A percentile compares a stretch with the other conserved stretches of the same genome.
phyloP scores from a whole-genome alignment of 495 filamentous ascomycete species.

The Trichoderma reesei region DNA sequence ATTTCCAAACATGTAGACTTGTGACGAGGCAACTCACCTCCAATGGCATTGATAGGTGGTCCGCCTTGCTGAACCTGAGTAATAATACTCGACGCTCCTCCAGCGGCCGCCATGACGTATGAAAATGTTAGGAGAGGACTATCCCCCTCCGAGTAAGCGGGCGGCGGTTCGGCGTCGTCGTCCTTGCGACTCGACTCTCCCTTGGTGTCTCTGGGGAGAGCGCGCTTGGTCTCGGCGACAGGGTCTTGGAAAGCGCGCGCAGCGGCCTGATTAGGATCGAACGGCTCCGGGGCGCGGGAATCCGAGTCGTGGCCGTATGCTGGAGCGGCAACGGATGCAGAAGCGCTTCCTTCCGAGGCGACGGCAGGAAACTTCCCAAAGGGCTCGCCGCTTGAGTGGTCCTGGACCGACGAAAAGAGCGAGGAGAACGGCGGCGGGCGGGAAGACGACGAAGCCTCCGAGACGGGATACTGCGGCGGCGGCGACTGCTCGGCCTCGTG shows the following conservation, averaged over 20 bases:
- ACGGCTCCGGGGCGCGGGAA: conserved; percentile 17
- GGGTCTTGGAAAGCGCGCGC: conserved; percentile 36
- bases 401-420: conserved; percentile 40
- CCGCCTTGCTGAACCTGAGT: conserved; percentile 95
- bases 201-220: conserved; percentile 69
- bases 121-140: conserved; percentile 89
- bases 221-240: conserved; percentile 75
- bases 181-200: conserved; percentile 54
- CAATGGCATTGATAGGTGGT: conserved; percentile 76
- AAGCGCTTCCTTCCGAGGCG: conserved; percentile 40
- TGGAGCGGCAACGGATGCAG: conserved; percentile 47
- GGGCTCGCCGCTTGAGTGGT: conserved; percentile 24
- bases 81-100: conserved; percentile 94
- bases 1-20: conserved; percentile 11
- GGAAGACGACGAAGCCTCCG: conserved; percentile 49
- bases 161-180: conserved; percentile 86
- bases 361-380: conserved; percentile 7
- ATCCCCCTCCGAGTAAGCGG: conserved; percentile 88
- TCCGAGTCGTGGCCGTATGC: conserved; percentile 37
- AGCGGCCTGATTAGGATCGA: conserved; percentile 23
- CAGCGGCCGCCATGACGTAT: conserved; percentile 96
- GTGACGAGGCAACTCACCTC: conserved; percentile 48
- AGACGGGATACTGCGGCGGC: conserved; percentile 51
- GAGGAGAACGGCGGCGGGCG: conserved; percentile 38
- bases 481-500: conserved; percentile 36